Evolutionary conservation across 2,329 filamentous ascomycete species (phyloP).

Genomic region (Xylariaceae sp.): DNA sequence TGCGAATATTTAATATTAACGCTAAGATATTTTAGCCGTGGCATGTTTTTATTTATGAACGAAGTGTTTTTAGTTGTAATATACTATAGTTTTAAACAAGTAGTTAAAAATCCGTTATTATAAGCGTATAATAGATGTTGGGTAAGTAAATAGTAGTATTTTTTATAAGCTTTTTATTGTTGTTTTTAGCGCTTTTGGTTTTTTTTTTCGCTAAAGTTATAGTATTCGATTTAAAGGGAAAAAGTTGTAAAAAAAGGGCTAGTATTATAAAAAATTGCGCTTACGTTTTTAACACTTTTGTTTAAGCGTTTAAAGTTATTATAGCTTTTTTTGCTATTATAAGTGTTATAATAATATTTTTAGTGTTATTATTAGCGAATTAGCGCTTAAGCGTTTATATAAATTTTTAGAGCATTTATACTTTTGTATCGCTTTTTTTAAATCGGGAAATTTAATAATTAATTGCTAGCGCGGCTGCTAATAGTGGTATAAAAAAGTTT

Average conservation of each 20-base stretch:
- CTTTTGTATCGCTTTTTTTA: conserved; percentile 31
- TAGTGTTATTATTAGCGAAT: conserved; percentile 33
- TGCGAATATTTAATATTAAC: conserved; percentile 35
- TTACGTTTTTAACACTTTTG: conserved; percentile 39
- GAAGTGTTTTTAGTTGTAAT: conserved; percentile 39
- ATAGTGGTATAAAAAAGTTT: not conserved
- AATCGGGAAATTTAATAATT: conserved; percentile 29
- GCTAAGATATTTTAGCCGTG: conserved; percentile 43
- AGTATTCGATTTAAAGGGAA: conserved; percentile 37
- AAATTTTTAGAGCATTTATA: conserved; percentile 46
- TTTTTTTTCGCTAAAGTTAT: conserved; percentile 41
- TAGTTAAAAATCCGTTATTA: conserved; percentile 30
- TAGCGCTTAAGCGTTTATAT: conserved; percentile 42
- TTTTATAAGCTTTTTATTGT: conserved; percentile 35
- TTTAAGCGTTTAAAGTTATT: conserved; percentile 31
- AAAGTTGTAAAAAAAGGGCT: conserved; percentile 28
- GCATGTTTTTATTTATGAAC: conserved; percentile 43
- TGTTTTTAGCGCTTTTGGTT: conserved; percentile 38
- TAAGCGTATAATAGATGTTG: conserved; percentile 30
- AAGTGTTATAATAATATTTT: conserved; percentile 33
- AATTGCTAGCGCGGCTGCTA: not conserved
- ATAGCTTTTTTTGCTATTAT: conserved; percentile 40
- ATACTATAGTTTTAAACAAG: conserved; percentile 39
- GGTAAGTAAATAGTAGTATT: conserved; percentile 37
- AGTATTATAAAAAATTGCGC: conserved; percentile 37